Base-by-base conservation (phyloP, 2,329 filamentous ascomycete species). In the Tetracladium maxilliforme region DNA sequence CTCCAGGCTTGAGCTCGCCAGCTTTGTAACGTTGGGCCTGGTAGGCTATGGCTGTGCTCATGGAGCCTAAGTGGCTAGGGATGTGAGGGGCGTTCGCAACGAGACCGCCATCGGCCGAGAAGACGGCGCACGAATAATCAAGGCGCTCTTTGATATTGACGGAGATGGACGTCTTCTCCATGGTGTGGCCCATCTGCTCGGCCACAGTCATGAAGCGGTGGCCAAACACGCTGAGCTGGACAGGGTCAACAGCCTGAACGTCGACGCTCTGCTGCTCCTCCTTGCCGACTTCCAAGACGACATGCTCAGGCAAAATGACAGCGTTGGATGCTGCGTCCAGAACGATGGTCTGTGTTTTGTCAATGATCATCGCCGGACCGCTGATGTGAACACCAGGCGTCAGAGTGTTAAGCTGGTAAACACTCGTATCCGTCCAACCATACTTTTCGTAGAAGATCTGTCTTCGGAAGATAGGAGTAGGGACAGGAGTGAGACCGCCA, bases 151-250 rank as follows among this genome's bases (percentile, higher is more conserved):
- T 67, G 42, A 76, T 67, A 33, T 76, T 76, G 1, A 65, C 71
- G 30, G 59, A 67, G 17, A 75, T 65, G 37, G 64, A 68, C 2
- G 68, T 74, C 48, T 75, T 75, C 38, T 76, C 70, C 23, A 76
- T 40, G 7, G 67, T 66, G 22, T 68, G 55, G 3, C 70, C 70
- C 70, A 76, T 75, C 37, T 76, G 70, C 41, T 76, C 70, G 3
- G 70, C 70, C 35, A 76, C 72, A 4, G 68, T 65, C 70, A 76
- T 76, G 47, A 76, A 76, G 7, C 70, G 60, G 42, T 75, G 69
- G 2, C 65, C 66, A 38, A 76, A 76, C 27, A 76, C 69, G 33
- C 61, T 68, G 2, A 76, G 51, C 41, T 71, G 54, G 35, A 76
- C 70, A 0, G 69, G 70, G 39, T 75, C 67, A 3, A 74, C 63